Evolutionary conservation across 148 eudicot species (phyloP), one percentile per base, ranked within the genome.

Genomic region (Nepenthes gracilis): DNA sequence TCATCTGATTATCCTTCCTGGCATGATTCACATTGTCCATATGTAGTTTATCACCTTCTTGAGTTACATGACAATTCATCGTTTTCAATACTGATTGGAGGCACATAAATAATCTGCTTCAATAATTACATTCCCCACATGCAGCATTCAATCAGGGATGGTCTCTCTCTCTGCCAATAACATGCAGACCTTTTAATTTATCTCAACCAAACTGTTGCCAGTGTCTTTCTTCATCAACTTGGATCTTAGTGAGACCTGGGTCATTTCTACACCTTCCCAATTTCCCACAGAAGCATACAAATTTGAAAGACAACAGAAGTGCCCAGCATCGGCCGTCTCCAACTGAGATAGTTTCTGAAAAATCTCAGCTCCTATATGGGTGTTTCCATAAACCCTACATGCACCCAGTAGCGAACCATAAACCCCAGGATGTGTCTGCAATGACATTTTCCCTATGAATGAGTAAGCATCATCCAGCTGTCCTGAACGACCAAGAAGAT

Each of bases 401-500:
- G 83, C 79, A 76, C 64, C 70, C 34, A 81, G 75, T 67, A 84
- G 67, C 11, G 89, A 64, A 64, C 77, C 73, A 57, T 78, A 81
- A 36, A 77, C 61, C 55, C 62, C 81, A 45, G 54, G 37, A 43
- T 65, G 50, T 1, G 78, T 80, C 47, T 54, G 57, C 50, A 65
- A 38, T 51, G 80, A 63, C 80, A 78, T 78, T 54, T 60, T 70
- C 57, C 64, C 47, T 58, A 74, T 71, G 36, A 84, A 55, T 1
- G 64, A 59, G 49, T 61, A 58, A 3, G 89, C 86, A n/a, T 84
- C 83, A 36, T 70, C 67, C 6, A 83, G 43, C 63, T 58, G 62
- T 35, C 88, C 83, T 32, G 79, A 73, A 48, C 88, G 85, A 40
- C 83, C 75, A 64, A 83, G 81, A 55, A 80, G 70, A 66, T 83